phyloP scores from a whole-genome alignment of 495 filamentous ascomycete genomes.

The Melanomma pulvis-pyrius region DNA sequence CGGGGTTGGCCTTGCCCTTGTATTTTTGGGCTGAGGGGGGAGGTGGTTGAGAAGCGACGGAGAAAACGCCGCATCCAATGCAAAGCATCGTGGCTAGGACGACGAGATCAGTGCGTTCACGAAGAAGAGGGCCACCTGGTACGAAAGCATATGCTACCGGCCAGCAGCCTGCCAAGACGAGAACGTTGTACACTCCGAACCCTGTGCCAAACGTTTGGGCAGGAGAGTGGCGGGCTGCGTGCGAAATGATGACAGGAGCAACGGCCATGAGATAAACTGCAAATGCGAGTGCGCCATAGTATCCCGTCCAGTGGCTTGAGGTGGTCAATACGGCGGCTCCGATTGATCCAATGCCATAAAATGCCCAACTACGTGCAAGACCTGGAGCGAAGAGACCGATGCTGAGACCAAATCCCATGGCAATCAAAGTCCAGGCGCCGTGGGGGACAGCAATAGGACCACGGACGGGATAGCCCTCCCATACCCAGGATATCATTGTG shows the following conservation, averaged over 20 bases:
- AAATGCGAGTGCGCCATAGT: conserved; percentile 76
- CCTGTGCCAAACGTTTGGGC: conserved; percentile 81
- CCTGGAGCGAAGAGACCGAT: conserved; percentile 73
- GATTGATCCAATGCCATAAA: conserved; percentile 73
- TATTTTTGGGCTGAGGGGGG: conserved; percentile 41
- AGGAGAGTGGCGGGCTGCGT: conserved; percentile 73
- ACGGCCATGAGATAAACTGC: conserved; percentile 84
- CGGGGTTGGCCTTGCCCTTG: conserved; percentile 58
- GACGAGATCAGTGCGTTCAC: conserved; percentile 94
- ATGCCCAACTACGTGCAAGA: conserved; percentile 76
- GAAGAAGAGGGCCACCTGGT: conserved; percentile 89
- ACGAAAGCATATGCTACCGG: conserved; percentile 99
- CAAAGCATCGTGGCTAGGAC: conserved; percentile 83
- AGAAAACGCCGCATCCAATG: conserved; percentile 85
- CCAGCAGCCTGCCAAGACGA: conserved; percentile 96
- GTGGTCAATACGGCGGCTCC: conserved; percentile 80
- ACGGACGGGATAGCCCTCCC: conserved; percentile 92
- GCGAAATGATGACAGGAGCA: conserved; percentile 71
- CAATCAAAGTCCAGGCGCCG: conserved; percentile 78
- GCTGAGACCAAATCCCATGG: conserved; percentile 83
- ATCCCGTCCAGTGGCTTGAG: conserved; percentile 85
- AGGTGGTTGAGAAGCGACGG: conserved; percentile 60
- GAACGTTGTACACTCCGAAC: conserved; percentile 85
- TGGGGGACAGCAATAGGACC: conserved; percentile 89
- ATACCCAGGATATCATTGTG: conserved; percentile 99